phyloP scores from a whole-genome alignment of 129 eudicot genomes.

The Centella asiatica region DNA sequence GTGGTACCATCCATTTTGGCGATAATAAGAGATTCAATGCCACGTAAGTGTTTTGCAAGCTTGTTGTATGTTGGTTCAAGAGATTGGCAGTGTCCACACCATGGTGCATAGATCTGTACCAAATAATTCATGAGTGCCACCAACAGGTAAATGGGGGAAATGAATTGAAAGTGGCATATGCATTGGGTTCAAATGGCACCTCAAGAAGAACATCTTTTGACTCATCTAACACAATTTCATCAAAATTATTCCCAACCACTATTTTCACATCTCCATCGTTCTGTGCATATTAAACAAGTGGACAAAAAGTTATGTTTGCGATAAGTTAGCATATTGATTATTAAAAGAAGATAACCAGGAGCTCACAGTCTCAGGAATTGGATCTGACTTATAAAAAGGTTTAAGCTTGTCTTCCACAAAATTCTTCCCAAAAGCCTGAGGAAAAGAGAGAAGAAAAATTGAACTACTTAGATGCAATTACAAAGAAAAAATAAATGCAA shows the following conservation, averaged over 20 bases:
- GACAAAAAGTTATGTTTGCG: not conserved
- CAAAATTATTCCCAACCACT: constrained; percentile 89
- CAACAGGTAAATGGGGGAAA: not conserved
- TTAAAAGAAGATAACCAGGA: not conserved
- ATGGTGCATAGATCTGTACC: constrained; percentile 73
- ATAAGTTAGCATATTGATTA: not conserved
- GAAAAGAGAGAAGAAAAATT: not conserved
- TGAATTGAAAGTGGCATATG: not conserved
- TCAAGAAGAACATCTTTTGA: constrained; percentile 95
- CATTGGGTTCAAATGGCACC: constrained; percentile 30
- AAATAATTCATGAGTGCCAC: constrained; percentile 2
- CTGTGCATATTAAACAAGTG: constrained; percentile 27
- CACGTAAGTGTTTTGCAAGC: constrained; percentile 72
- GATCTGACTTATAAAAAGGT: constrained; percentile 77
- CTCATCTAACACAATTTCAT: constrained; percentile 81
- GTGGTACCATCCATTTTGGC: constrained; percentile 90
- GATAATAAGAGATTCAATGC: constrained; percentile 56
- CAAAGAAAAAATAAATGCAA: not conserved
- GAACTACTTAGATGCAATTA: not conserved
- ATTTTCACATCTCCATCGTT: constrained; percentile 90
- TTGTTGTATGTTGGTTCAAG: constrained; percentile 85
- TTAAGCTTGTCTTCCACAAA: constrained; percentile 73
- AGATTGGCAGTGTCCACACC: constrained; percentile 95
- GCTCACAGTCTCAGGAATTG: constrained; percentile 76
- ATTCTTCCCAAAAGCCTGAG: constrained; percentile 57